Conservation (phyloP, 148 eudicot species). For the Dysphania ambrosioides region DNA sequence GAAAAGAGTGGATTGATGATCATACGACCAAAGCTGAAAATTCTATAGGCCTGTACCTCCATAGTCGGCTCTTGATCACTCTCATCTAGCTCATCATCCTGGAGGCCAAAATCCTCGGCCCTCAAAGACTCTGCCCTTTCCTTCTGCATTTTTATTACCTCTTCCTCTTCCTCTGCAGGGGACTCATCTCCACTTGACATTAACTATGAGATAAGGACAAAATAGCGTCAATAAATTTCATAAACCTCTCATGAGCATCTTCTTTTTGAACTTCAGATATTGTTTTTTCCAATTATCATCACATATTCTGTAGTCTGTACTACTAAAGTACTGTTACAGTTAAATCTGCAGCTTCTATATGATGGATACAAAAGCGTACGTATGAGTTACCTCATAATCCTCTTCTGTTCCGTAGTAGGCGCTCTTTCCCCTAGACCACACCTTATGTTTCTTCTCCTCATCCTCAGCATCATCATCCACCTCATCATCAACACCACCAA, state of each 20-base stretch:
- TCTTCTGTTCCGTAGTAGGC: conserved; percentile 43
- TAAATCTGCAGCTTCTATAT: neutral
- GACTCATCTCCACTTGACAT: conserved; percentile 69
- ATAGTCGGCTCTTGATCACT: conserved; percentile 77
- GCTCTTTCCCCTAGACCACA: conserved; percentile 50
- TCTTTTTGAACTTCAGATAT: neutral
- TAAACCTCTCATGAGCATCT: neutral
- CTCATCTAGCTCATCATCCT: conserved; percentile 45
- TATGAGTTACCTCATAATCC: conserved; percentile 51
- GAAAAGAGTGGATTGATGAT: neutral
- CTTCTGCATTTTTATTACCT: conserved; percentile 56
- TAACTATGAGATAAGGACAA: conserved; percentile 30
- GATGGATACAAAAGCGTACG: neutral
- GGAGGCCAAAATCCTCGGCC: conserved; percentile 64
- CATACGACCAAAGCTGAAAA: neutral
- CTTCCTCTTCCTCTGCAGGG: conserved; percentile 66
- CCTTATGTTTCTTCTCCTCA: conserved; percentile 40
- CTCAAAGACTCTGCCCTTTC: conserved; percentile 48
- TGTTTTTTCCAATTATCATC: neutral
- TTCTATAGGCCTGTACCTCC: conserved; percentile 40
- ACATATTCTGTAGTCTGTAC: neutral
- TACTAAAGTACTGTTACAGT: neutral
- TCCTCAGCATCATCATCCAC: conserved; percentile 62
- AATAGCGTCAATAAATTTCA: conserved; percentile 10
- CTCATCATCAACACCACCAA: conserved; percentile 72